A percentile compares a stretch with the other conserved stretches of the same genome.
These are phyloP conservation scores for Aeschynomene evenia DNA, from an alignment of 306 rosid genomes.

Conservation along the genomic window DNA sequence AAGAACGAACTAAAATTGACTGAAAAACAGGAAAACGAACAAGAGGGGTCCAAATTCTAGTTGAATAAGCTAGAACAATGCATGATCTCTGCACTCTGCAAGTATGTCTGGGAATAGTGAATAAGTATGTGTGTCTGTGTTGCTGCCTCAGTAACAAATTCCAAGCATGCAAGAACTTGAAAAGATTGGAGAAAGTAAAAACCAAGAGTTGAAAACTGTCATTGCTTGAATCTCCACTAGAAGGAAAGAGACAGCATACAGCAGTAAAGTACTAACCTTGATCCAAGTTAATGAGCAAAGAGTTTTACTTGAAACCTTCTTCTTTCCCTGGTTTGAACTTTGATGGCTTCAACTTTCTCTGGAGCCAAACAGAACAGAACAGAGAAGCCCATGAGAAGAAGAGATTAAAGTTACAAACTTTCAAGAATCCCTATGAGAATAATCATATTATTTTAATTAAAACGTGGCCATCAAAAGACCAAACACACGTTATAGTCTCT, in stretches of 20 bases:
- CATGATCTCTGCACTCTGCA: background rate
- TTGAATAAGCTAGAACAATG: background rate
- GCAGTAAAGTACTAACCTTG: constrained; percentile 34
- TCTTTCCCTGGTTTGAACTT: background rate
- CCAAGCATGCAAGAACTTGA: background rate
- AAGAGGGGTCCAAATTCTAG: background rate
- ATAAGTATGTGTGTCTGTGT: background rate
- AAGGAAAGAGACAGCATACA: background rate
- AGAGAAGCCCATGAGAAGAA: background rate
- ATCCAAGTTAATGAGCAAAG: background rate
- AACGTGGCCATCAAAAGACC: background rate
- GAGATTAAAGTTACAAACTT: background rate
- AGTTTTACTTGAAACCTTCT: background rate
- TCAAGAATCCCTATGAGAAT: background rate
- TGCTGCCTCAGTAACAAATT: background rate
- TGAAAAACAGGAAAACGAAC: background rate
- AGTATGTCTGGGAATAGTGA: background rate
- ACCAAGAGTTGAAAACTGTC: background rate
- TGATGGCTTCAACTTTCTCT: background rate
- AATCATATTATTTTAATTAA: background rate
- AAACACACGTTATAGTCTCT: background rate
- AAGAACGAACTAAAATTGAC: background rate
- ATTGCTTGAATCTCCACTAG: constrained; percentile 6
- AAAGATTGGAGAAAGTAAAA: constrained; percentile 10
- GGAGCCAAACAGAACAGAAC: constrained; percentile 30